Conservation (phyloP, 2,329 filamentous ascomycete genomes). For the Hymenoscyphus scutula region DNA sequence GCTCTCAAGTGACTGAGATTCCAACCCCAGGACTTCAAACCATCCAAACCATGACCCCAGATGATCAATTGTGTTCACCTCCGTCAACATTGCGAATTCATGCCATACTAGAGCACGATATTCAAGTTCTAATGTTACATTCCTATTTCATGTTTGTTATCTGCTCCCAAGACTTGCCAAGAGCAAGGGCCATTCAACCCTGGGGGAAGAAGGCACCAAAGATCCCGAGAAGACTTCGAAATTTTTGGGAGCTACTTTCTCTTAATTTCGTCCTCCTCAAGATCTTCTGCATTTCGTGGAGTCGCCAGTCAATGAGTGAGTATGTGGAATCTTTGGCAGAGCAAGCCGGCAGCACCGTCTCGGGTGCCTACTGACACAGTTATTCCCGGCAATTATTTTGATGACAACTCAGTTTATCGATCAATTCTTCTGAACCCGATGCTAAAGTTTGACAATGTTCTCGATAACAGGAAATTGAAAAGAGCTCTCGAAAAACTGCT, state of each 20-base stretch:
- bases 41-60: no score
- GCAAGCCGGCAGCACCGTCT: background rate
- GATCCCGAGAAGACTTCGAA: background rate
- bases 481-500: slow-evolving; percentile 34
- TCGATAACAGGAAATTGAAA: background rate
- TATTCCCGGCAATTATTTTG: background rate
- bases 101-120: no score
- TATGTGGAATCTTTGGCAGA: background rate
- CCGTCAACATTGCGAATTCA: no score
- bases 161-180: background rate
- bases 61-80: no score
- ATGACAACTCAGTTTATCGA: background rate
- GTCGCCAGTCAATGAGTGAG: background rate
- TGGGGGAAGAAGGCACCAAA: background rate
- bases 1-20: no score
- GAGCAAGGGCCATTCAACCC: background rate
- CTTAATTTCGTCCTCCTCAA: background rate
- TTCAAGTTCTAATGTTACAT: background rate
- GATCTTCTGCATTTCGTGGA: no score
- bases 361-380: background rate
- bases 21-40: no score
- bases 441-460: background rate
- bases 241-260: background rate
- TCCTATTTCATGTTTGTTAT: background rate
- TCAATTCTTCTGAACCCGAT: background rate